A percentile compares a stretch with the other conserved stretches of the same genome.
These are phyloP conservation scores for Polyporus tsugae DNA, from an alignment of 1,284 basidiomycete genomes.

Conservation along the genomic window DNA sequence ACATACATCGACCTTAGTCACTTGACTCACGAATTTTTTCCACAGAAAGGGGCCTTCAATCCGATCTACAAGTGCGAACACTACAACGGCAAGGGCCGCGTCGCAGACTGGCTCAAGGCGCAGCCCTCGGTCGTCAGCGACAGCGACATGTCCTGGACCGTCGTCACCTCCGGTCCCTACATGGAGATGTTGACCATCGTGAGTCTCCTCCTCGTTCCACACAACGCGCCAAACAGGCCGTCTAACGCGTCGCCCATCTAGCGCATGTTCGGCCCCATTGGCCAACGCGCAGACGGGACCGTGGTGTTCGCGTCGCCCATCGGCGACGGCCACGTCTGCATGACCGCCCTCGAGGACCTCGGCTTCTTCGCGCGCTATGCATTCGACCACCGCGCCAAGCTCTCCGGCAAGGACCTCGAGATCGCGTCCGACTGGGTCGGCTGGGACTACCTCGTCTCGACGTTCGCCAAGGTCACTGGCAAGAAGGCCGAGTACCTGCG, in stretches of 20 bases:
- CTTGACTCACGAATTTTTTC: neutral
- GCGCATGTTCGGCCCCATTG: slow-evolving; percentile 49
- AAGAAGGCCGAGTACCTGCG: slow-evolving; percentile 42
- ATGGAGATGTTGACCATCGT: slow-evolving; percentile 53
- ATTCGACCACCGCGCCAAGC: slow-evolving; percentile 52
- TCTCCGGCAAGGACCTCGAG: slow-evolving; percentile 51
- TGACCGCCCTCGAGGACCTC: slow-evolving; percentile 45
- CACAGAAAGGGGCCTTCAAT: slow-evolving; percentile 46
- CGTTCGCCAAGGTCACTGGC: slow-evolving; percentile 51
- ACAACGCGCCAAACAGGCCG: neutral
- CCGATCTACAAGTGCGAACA: slow-evolving; percentile 40
- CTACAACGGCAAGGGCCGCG: slow-evolving; percentile 52
- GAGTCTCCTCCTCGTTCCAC: slow-evolving; percentile 28
- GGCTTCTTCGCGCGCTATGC: slow-evolving; percentile 48
- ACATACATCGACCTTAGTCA: neutral
- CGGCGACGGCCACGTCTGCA: slow-evolving; percentile 38
- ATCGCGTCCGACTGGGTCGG: slow-evolving; percentile 53
- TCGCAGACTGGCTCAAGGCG: slow-evolving; percentile 51
- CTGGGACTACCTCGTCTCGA: slow-evolving; percentile 51
- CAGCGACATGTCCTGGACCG: slow-evolving; percentile 49
- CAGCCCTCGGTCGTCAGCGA: slow-evolving; percentile 51
- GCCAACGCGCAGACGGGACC: slow-evolving; percentile 41
- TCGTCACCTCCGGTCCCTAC: slow-evolving; percentile 53
- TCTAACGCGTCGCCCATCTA: slow-evolving; percentile 20
- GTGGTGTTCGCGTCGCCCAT: slow-evolving; percentile 38